Percentiles rank a stretch among this genome's conserved stretches.
These are phyloP conservation scores for Coemansia sp. DNA, from an alignment of 192 early-diverging fungal genomes.

Conservation along the genomic window DNA sequence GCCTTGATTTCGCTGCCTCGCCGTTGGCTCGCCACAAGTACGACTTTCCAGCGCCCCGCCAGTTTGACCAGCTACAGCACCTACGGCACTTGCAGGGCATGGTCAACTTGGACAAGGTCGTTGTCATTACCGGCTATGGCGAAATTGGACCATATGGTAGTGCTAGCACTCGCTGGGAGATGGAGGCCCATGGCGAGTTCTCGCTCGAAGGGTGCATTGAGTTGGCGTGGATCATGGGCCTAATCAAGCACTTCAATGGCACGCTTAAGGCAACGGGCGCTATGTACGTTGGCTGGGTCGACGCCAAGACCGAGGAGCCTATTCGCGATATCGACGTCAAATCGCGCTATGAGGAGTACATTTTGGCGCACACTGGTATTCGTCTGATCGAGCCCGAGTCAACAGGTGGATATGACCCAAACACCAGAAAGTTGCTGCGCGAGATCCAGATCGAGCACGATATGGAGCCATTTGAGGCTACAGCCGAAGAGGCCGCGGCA, in stretches of 20 bases:
- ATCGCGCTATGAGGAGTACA: constrained; percentile 90
- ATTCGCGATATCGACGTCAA: constrained; percentile 90
- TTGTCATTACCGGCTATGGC: constrained; percentile 92
- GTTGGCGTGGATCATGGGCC: constrained; percentile 97
- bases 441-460: constrained; percentile 90
- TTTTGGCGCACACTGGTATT: constrained; percentile 91
- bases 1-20: neutral
- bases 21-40: constrained; percentile 20
- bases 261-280: constrained; percentile 70
- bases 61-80: constrained; percentile 71
- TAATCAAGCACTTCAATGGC: constrained; percentile 88
- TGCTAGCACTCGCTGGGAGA: constrained; percentile 93
- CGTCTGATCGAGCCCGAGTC: constrained; percentile 90
- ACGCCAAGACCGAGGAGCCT: constrained; percentile 83
- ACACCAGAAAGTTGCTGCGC: constrained; percentile 84
- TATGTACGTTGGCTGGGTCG: constrained; percentile 91
- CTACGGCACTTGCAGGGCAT: constrained; percentile 71
- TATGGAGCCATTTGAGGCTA: constrained; percentile 85
- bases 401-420: constrained; percentile 87
- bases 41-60: constrained; percentile 73
- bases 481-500: constrained; percentile 85
- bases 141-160: constrained; percentile 94
- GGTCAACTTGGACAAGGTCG: constrained; percentile 89
- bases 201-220: constrained; percentile 78
- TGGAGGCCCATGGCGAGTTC: constrained; percentile 81